These are phyloP conservation scores for Penicillium sp. DNA, from an alignment of 2,329 filamentous ascomycete species.

Conservation along the genomic window DNA sequence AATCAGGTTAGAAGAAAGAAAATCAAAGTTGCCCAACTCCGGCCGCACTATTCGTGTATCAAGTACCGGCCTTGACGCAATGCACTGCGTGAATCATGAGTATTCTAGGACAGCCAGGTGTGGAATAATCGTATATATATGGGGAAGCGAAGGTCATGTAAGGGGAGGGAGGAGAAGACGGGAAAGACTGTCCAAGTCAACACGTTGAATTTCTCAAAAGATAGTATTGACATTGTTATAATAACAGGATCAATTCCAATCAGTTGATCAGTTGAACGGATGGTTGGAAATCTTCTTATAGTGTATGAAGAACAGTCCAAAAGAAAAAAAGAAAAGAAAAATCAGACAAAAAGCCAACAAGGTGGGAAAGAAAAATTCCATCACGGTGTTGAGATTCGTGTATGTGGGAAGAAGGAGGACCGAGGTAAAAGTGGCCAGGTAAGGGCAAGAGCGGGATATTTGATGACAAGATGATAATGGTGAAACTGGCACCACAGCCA, in stretches of 20 bases:
- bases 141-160: too few relatives aligned
- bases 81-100: slow-evolving; percentile 8
- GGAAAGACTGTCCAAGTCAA: not conserved
- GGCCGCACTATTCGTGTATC: slow-evolving; percentile 17
- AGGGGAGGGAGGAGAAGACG: not conserved
- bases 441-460: not conserved
- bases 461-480: not conserved
- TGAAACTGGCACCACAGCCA: not conserved
- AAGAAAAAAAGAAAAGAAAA: not conserved
- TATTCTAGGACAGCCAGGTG: not conserved
- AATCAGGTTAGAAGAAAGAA: not conserved
- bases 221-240: slow-evolving; percentile 10
- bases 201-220: slow-evolving; percentile 8
- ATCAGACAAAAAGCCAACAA: not conserved
- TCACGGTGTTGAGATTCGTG: too few relatives aligned
- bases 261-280: slow-evolving; percentile 4
- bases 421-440: not conserved
- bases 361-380: too few relatives aligned
- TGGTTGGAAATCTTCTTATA: not conserved
- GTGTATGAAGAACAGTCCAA: not conserved
- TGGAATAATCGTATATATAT: not conserved
- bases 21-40: slow-evolving; percentile 9
- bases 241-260: slow-evolving; percentile 14
- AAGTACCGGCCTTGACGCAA: slow-evolving; percentile 9
- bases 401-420: too few relatives aligned